phyloP scores from a whole-genome alignment of 768 basidiomycete species.

The Pilatotrama ljubarskyi region DNA sequence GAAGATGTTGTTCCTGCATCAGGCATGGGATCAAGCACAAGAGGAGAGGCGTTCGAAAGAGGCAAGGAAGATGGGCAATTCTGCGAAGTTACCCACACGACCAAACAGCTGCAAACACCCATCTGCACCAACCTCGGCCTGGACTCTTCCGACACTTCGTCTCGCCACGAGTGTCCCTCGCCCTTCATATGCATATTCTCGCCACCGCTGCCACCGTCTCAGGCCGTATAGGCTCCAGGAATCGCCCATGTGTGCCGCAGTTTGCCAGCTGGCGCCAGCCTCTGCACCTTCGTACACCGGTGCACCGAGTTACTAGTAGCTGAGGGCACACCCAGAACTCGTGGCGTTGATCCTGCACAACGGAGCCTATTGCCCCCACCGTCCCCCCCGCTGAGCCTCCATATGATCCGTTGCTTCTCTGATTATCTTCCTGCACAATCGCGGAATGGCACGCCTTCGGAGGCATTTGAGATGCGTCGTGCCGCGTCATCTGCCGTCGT shows the following conservation, averaged over 20 bases:
- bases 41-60: background rate
- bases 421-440: background rate
- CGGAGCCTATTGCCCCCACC: background rate
- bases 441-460: background rate
- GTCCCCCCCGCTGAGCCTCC: background rate
- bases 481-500: background rate
- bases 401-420: conserved; percentile 1
- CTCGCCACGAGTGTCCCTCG: background rate
- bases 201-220: too few species aligned
- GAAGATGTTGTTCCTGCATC: background rate
- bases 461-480: background rate
- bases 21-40: background rate
- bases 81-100: background rate
- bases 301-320: too few species aligned
- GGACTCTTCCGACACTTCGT: too few species aligned
- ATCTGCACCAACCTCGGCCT: background rate
- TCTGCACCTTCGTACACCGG: too few species aligned
- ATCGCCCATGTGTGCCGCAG: too few species aligned
- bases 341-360: too few species aligned
- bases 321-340: too few species aligned
- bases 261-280: too few species aligned
- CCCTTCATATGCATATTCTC: background rate
- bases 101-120: background rate
- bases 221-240: too few species aligned
- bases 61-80: background rate